Percentiles rank a stretch among this genome's conserved stretches.
Evolutionary conservation across 805 yeast species (phyloP).

Genomic region (Suhomyces tanzawaensis): DNA sequence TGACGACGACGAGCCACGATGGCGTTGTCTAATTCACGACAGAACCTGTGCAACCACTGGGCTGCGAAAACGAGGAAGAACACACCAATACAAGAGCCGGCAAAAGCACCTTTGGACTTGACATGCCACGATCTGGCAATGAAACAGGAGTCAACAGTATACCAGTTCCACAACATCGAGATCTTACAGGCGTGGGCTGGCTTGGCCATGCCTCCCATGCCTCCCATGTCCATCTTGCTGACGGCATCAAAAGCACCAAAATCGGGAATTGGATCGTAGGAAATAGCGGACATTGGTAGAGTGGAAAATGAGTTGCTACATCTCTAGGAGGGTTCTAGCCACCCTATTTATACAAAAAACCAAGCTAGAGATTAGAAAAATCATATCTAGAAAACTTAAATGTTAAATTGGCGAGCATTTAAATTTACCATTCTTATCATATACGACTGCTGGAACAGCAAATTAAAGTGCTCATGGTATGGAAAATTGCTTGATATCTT

Average conservation of each 20-base stretch:
- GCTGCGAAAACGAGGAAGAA: slow-evolving; percentile 55
- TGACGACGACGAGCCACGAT: slow-evolving; percentile 19
- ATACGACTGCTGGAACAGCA: neutral
- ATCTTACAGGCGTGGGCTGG: slow-evolving; percentile 26
- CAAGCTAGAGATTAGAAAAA: too few relatives aligned
- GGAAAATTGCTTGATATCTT: too few relatives aligned
- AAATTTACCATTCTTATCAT: neutral
- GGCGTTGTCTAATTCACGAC: slow-evolving; percentile 50
- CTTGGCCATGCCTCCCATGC: slow-evolving; percentile 5
- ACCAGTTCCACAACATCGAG: slow-evolving; percentile 74
- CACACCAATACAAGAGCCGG: slow-evolving; percentile 74
- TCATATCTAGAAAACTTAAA: too few relatives aligned
- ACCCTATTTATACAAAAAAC: too few relatives aligned
- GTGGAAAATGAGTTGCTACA: neutral
- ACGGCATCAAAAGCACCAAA: neutral
- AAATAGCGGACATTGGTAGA: slow-evolving; percentile 1
- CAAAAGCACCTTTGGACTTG: slow-evolving; percentile 56
- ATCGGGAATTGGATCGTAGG: neutral
- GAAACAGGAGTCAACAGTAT: slow-evolving; percentile 64
- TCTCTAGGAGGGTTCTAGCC: too few relatives aligned
- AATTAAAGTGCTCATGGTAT: neutral
- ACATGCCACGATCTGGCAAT: slow-evolving; percentile 64
- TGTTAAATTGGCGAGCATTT: neutral
- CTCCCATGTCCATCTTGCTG: slow-evolving; percentile 11
- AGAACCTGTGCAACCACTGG: slow-evolving; percentile 55